Conservation (phyloP, 352 stramenopile species). For the Globisporangium ultimum region DNA sequence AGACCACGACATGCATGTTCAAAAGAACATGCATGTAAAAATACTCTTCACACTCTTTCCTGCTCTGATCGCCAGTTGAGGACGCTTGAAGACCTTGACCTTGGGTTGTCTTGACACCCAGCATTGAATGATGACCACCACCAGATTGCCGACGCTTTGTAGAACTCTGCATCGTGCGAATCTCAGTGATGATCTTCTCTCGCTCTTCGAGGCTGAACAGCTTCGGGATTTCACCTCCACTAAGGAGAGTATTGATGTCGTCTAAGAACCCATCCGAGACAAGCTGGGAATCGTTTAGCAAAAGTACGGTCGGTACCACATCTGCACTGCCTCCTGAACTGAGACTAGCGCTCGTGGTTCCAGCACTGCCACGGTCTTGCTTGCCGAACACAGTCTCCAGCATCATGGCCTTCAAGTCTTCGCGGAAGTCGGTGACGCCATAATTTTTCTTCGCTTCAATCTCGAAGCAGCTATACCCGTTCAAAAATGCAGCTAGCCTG, state of each 20-base stretch:
- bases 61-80: slow-evolving; percentile 25
- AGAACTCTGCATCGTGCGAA: slow-evolving; percentile 33
- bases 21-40: slow-evolving; percentile 77
- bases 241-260: slow-evolving; percentile 89
- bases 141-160: slow-evolving; percentile 4
- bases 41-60: slow-evolving; percentile 76
- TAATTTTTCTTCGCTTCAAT: slow-evolving; percentile 89
- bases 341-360: not conserved
- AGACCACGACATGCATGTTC: slow-evolving; percentile 91
- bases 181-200: slow-evolving; percentile 70
- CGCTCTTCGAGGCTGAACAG: slow-evolving; percentile 84
- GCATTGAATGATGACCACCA: not conserved
- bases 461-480: slow-evolving; percentile 66
- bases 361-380: not conserved
- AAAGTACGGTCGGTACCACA: slow-evolving; percentile 49
- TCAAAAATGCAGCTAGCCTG: slow-evolving; percentile 72
- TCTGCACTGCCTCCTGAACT: not conserved
- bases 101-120: not conserved
- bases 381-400: slow-evolving; percentile 36
- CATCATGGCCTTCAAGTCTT: slow-evolving; percentile 81
- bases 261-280: slow-evolving; percentile 82
- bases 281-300: slow-evolving; percentile 86
- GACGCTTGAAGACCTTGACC: not conserved
- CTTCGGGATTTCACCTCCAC: slow-evolving; percentile 82
- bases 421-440: slow-evolving; percentile 78